Conservation (phyloP, 2,329 filamentous ascomycete species). For the Chaetomium globosum region DNA sequence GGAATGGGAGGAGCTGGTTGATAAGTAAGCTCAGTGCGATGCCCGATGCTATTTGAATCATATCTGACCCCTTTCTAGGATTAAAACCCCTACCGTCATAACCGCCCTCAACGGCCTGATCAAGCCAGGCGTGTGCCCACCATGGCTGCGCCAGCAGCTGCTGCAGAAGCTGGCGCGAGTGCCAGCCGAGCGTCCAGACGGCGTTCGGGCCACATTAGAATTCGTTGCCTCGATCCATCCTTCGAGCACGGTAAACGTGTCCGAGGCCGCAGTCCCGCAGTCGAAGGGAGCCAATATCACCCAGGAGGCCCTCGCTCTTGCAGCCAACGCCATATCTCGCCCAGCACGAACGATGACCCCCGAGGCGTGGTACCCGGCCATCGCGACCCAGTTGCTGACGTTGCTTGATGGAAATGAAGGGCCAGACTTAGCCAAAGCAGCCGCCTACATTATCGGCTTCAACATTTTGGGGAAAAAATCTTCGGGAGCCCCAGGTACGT, state of each 20-base stretch:
- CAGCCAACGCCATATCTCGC: conserved; percentile 62
- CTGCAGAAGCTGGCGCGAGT: conserved; percentile 61
- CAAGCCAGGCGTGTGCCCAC: conserved; percentile 60
- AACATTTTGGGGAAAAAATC: conserved; percentile 67
- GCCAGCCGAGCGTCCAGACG: conserved; percentile 61
- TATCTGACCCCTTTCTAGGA: conserved; percentile 42
- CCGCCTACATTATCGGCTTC: conserved; percentile 65
- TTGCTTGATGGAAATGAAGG: conserved; percentile 65
- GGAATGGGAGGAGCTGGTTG: conserved; percentile 53
- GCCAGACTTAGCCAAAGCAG: conserved; percentile 59
- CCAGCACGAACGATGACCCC: conserved; percentile 58
- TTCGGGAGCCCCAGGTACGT: conserved; percentile 65
- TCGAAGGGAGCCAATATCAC: conserved; percentile 66
- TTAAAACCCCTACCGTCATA: conserved; percentile 56
- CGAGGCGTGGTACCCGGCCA: conserved; percentile 61
- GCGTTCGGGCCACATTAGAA: conserved; percentile 68
- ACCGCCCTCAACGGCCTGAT: conserved; percentile 65
- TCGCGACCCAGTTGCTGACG: conserved; percentile 62
- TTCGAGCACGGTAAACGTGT: conserved; percentile 47
- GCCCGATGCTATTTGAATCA: neutral
- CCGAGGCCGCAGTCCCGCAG: conserved; percentile 50
- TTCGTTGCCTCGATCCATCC: conserved; percentile 72
- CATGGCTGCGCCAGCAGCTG: conserved; percentile 62
- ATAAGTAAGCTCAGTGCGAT: conserved; percentile 47
- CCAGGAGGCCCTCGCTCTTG: conserved; percentile 67